These are phyloP conservation scores for Rhizomucor miehei DNA, from an alignment of 371 early-diverging fungal genomes.

Conservation along the genomic window DNA sequence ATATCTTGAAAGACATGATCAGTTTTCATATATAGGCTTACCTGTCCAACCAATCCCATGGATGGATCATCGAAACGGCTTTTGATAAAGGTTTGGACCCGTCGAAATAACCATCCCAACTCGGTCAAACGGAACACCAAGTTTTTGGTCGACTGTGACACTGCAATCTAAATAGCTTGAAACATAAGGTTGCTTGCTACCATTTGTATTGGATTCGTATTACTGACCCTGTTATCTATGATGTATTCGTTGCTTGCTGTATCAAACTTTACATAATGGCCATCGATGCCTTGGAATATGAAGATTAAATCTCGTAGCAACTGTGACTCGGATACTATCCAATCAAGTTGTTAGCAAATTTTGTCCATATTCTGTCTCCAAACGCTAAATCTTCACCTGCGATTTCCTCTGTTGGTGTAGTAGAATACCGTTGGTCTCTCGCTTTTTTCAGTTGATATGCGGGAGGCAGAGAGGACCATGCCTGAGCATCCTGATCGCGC, in stretches of 20 bases:
- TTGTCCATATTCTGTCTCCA: conserved; percentile 3
- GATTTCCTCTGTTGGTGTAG: too few relatives aligned
- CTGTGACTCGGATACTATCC: conserved; percentile 56
- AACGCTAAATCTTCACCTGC: conserved; percentile 17
- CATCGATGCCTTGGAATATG: conserved; percentile 94
- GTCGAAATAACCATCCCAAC: conserved; percentile 70
- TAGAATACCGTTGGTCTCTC: too few relatives aligned
- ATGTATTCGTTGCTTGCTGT: conserved; percentile 36
- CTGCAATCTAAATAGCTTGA: conserved; percentile 24
- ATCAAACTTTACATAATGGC: conserved; percentile 74
- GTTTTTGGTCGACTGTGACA: conserved; percentile 59
- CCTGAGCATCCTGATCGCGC: too few relatives aligned
- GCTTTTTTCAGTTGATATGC: neutral
- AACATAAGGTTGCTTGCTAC: conserved; percentile 1
- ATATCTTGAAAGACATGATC: neutral
- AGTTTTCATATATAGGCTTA: conserved; percentile 5
- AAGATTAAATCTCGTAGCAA: conserved; percentile 86
- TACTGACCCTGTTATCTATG: conserved; percentile 47
- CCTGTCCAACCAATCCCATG: conserved; percentile 66
- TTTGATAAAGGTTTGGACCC: conserved; percentile 50
- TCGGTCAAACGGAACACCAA: conserved; percentile 60
- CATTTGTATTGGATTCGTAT: conserved; percentile 11
- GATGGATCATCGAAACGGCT: conserved; percentile 35
- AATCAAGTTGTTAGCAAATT: neutral
- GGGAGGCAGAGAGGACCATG: neutral